Evolutionary conservation across 805 yeast genomes (phyloP).

Genomic region (Saccharomycopsis schoenii): DNA sequence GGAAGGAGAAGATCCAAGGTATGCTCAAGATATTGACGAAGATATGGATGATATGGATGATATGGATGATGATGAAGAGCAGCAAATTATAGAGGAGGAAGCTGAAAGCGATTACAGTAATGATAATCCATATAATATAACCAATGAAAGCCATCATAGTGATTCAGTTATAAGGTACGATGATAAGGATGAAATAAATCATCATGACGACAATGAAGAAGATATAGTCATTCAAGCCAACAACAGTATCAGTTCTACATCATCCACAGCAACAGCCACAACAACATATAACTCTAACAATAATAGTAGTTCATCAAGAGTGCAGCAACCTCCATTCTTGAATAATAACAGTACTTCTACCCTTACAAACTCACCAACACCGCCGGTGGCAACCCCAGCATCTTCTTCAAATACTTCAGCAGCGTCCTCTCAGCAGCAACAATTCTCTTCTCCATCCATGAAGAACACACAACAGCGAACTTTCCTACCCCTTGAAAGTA

Average conservation of each 20-base stretch:
- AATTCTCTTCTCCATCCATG: background rate
- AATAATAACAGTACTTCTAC: background rate
- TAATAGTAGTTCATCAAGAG: background rate
- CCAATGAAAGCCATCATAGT: background rate
- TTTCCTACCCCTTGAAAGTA: background rate
- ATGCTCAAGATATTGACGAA: background rate
- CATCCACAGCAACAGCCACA: background rate
- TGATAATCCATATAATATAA: background rate
- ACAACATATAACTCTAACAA: background rate
- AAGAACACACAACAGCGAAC: background rate
- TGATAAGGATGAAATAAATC: background rate
- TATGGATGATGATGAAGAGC: slow-evolving; percentile 9
- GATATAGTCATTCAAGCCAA: background rate
- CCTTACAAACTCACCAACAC: background rate
- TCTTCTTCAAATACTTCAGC: background rate
- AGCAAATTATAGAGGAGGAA: background rate
- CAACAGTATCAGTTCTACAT: background rate
- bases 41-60: slow-evolving; percentile 7
- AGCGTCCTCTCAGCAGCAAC: background rate
- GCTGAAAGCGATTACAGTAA: slow-evolving; percentile 4
- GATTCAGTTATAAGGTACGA: background rate
- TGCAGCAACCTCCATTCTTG: background rate
- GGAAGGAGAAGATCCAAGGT: slow-evolving; percentile 5
- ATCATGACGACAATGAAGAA: background rate
- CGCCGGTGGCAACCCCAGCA: background rate